Base-by-base conservation (phyloP, 768 basidiomycete species). In the Lyophyllum atratum region DNA sequence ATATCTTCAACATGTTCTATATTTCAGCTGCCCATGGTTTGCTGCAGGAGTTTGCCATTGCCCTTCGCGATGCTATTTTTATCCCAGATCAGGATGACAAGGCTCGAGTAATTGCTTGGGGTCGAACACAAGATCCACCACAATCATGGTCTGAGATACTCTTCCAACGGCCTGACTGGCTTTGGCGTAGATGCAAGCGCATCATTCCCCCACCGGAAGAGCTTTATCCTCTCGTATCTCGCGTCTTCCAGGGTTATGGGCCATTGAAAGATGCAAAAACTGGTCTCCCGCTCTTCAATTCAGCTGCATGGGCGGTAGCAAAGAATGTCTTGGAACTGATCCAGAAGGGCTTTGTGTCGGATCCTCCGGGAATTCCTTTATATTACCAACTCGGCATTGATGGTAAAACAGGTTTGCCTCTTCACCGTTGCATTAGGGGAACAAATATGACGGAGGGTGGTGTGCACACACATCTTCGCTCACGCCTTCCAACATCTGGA, bases 401-500 rank as follows among this genome's bases (percentile, higher is more conserved):
- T 50, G 22, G 19, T 4, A 66, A 66, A 26, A 51, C 52, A 26
- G 64, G 60, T 12, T 56, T 72, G 1, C 61, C 68, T 1, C 57
- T 72, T 4, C 73, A 70, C 29, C 53, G 60, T 0, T 72, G 73
- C 53, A 37, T 62, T 1, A 55, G 65, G 3, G 73, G 72, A 0
- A 75, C 76, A 9, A 76, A 75, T 24, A 54, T 49, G 14, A 69
- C 69, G 2, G 70, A 76, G 59, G 72, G 75, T 22, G 71, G 70
- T 10, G 69, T 77, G 3, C 74, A 77, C 51, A 67, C 65, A 0
- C 70, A 70, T 51, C 57, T 74, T 9, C 59, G 55, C 1, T 49
- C 65, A 31, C 56, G 50, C 7, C 44, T 66, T 14, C 70, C 64
- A 19, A 61, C 60, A 4, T 69, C 59, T 37, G 67, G 62, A 10